Conservation (phyloP, 176 grass and related monocot genomes). For the Avena atlantica region DNA sequence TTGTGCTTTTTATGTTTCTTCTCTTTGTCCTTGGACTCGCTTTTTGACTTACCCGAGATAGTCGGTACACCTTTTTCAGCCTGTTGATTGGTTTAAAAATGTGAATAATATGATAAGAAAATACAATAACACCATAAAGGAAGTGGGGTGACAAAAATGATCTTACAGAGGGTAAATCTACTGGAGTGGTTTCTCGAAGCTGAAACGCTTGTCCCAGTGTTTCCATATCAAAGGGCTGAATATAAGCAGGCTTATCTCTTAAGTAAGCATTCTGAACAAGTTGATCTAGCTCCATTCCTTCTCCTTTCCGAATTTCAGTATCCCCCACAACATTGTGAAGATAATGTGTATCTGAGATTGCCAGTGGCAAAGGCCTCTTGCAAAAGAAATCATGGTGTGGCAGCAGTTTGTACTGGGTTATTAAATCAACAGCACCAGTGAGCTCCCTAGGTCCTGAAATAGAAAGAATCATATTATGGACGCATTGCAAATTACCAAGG, state of each 20-base stretch:
- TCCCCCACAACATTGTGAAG: slow-evolving; percentile 91
- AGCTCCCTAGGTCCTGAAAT: slow-evolving; percentile 88
- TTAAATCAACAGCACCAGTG: slow-evolving; percentile 89
- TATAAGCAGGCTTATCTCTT: slow-evolving; percentile 71
- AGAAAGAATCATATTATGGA: slow-evolving; percentile 16
- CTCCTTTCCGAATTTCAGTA: slow-evolving; percentile 93
- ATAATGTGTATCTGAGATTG: slow-evolving; percentile 96
- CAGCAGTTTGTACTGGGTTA: slow-evolving; percentile 82
- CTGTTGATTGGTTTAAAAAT: slow-evolving; percentile 43
- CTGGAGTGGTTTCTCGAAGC: slow-evolving; percentile 78
- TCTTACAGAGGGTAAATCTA: slow-evolving; percentile 94
- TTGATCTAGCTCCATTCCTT: slow-evolving; percentile 97
- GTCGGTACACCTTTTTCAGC: slow-evolving; percentile 86
- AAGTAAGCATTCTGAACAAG: slow-evolving; percentile 77
- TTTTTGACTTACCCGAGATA: slow-evolving; percentile 78
- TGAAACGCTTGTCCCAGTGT: slow-evolving; percentile 86
- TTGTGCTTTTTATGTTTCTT: slow-evolving; percentile 97
- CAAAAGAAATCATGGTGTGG: slow-evolving; percentile 96
- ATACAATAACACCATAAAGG: not conserved
- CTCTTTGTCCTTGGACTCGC: slow-evolving; percentile 86
- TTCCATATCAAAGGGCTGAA: slow-evolving; percentile 80
- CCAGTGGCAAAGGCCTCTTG: slow-evolving; percentile 74
- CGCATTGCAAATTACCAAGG: slow-evolving; percentile 7
- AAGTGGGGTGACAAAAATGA: slow-evolving; percentile 32
- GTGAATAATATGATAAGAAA: slow-evolving; percentile 18